Conservation (phyloP, 129 eudicot genomes). For the Helianthus annuus region DNA sequence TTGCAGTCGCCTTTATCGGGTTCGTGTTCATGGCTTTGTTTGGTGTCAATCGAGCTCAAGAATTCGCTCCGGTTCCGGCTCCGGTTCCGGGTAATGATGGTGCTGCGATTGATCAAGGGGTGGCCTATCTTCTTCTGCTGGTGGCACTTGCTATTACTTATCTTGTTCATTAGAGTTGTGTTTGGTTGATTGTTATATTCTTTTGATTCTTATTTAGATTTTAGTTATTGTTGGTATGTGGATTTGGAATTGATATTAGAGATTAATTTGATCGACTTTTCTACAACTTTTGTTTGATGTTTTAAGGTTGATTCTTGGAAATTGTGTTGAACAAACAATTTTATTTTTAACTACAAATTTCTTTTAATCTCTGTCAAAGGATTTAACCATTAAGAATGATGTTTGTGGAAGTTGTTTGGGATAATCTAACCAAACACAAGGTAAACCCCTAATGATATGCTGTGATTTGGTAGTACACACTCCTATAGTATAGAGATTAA, state of each 20-base stretch:
- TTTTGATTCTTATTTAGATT: not conserved
- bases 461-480: too few species aligned
- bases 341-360: too few species aligned
- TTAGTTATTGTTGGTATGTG: not conserved
- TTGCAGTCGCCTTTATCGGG: conserved; percentile 34
- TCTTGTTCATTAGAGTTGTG: conserved; percentile 44
- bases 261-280: not conserved
- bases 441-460: too few species aligned
- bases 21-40: conserved; percentile 44
- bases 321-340: too few species aligned
- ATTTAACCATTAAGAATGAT: too few species aligned
- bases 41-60: conserved; percentile 34
- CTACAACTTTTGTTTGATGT: too few species aligned
- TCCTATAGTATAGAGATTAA: too few species aligned
- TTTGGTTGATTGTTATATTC: too few species aligned
- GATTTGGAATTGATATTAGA: not conserved
- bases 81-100: conserved; percentile 47
- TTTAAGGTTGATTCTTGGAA: too few species aligned
- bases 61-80: conserved; percentile 48
- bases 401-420: too few species aligned
- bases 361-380: too few species aligned
- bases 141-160: conserved; percentile 67
- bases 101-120: conserved; percentile 66
- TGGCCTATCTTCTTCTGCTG: conserved; percentile 57
- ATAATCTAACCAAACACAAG: too few species aligned